Base-by-base conservation (phyloP, 2,329 filamentous ascomycete genomes). In the Aschersonia sp. region DNA sequence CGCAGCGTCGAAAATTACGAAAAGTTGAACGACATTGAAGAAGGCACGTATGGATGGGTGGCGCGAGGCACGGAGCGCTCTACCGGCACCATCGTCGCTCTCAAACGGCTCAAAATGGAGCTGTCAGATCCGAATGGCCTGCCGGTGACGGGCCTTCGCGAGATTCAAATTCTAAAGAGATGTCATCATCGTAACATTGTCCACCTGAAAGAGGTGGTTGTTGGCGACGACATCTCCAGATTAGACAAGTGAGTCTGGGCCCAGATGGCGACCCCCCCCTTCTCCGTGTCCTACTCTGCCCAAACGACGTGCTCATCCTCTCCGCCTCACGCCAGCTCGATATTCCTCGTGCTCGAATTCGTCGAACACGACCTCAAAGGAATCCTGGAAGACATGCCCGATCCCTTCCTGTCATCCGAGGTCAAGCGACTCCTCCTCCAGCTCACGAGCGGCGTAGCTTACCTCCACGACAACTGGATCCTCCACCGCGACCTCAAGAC, bases 341-440 rank as follows among this genome's bases (percentile, higher is more conserved):
- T 96, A 54, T 94, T 88, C 64, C 79, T 98, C 49, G 92, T 97
- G 53, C 91, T 98, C 74, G 89, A 96, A 61, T 98, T 97, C 65
- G 74, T 96, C 58, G 91, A 97, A 70, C 92, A 98, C 72, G 92
- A 98, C 61, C 80, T 98, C 49, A 94, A 94, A 66, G 86, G 84
- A 48, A 77, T 98, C 49, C 84, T 95, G 53, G 86, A 94, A 64
- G 86, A 94, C 61, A 95, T 97, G 88, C 78, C 84, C 47, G 87
- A 96, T 61, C 89, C 89, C 0, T 98, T 98, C 63, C 75, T 94
- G 48, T 84, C 86, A 1, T 94, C 87, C 42, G 92, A 98, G 65
- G 80, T 88, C 60, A 98, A 98, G 65, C 91, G 87, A 1, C 77
- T 98, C 30, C 75, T 97, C 48, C 73, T 82, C 1, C 92, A 98